Base-by-base conservation (phyloP, 208 protist genomes). In the Porcisia deanei region DNA sequence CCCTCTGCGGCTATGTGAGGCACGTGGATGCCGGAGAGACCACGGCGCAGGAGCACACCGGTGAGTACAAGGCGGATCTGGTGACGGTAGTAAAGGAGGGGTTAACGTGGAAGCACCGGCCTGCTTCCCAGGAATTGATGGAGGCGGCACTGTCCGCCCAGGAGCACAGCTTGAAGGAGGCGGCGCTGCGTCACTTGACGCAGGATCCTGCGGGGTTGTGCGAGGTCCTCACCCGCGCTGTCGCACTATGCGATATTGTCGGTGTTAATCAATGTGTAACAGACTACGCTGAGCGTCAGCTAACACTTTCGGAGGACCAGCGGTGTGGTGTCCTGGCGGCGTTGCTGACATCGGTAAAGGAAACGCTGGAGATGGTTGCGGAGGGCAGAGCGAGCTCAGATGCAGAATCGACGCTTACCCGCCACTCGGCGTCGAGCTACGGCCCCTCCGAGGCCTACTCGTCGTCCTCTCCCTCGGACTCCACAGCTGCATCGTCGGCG, bases 161-260 rank as follows among this genome's bases (percentile, higher is more conserved):
- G n/a, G 65, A 85, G 72, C 37, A 78, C 30, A 60, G 71, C 55
- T 71, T 93, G 20, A 74, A 85, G 73, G 80, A 85, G 22, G 80
- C 75, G 6, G 77, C 92, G 65, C 70, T 79, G 52, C 57, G 82
- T 10, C 84, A 93, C 79, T 74, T 91, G 54, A 75, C 94, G 83
- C 82, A 79, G 43, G 84, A 93, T 75, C 83, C 85, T 0, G 55
- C 45, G 34, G 79, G 84, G 54, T 52, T 87, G 5, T 73, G 83
- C 20, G 70, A 65, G n/a, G 37, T 91, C 10, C 84, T 96, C 12
- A 65, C 81, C n/a, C 6, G 70, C 30, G 80, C 83, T 37, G 91
- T 90, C 58, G 59, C 53, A 20, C 75, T 47, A 3, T 73, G 77
- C n/a, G 84, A 91, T n/a, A 88, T 91, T 58, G 73, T 65, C 12